Conservation (phyloP, 2,329 filamentous ascomycete species). For the Xylariaceae sp. region DNA sequence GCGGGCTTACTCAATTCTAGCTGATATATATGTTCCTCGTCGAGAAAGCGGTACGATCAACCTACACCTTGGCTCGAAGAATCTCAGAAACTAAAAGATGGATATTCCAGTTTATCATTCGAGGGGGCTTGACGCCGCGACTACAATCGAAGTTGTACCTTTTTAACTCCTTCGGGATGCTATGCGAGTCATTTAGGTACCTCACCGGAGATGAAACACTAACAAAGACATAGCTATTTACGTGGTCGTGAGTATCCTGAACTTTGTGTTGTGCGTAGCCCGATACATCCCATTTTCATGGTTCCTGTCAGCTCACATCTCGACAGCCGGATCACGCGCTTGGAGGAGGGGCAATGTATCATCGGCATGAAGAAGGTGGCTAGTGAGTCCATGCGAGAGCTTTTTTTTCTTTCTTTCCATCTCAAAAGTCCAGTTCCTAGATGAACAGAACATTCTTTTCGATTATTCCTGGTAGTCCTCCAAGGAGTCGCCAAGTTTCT, state of each 20-base stretch:
- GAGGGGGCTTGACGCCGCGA: slow-evolving; percentile 46
- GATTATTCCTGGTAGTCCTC: too few species aligned
- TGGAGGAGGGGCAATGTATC: slow-evolving; percentile 52
- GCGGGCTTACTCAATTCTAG: slow-evolving; percentile 21
- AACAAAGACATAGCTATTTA: slow-evolving; percentile 33
- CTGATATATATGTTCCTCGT: slow-evolving; percentile 63
- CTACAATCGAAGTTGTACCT: slow-evolving; percentile 54
- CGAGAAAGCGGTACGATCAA: slow-evolving; percentile 52
- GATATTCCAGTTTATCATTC: slow-evolving; percentile 48
- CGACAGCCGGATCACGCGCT: slow-evolving; percentile 50
- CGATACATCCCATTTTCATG: too few species aligned
- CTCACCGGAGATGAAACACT: slow-evolving; percentile 2
- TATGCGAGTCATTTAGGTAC: slow-evolving; percentile 29
- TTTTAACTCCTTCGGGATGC: slow-evolving; percentile 58
- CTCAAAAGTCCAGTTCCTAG: too few species aligned
- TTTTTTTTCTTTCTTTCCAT: too few species aligned
- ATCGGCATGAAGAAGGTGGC: slow-evolving; percentile 57
- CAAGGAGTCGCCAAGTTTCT: too few species aligned
- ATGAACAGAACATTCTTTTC: too few species aligned
- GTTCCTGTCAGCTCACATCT: too few species aligned
- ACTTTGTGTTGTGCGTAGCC: slow-evolving; percentile 53
- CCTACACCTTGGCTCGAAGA: neutral
- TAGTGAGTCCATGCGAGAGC: too few species aligned
- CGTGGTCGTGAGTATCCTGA: slow-evolving; percentile 46
- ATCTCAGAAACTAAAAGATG: neutral